A percentile compares a stretch with the other conserved stretches of the same genome.
Conservation (phyloP, 1,284 basidiomycete species). For the Violaceomyces palustris region DNA sequence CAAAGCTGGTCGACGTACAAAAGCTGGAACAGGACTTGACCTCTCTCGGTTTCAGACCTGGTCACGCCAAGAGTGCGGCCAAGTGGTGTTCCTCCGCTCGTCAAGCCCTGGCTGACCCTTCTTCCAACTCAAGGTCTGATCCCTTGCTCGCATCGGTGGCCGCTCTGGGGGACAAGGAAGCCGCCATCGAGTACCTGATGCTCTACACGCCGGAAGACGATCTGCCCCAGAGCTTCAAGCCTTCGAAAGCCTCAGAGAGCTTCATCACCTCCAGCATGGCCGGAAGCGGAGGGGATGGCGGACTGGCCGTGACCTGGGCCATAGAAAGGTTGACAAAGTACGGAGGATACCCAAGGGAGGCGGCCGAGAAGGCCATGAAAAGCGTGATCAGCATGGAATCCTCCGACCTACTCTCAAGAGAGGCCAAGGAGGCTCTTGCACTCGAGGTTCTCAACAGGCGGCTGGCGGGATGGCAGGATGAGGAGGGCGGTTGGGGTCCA, state of each 20-base stretch:
- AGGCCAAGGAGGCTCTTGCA: constrained; percentile 19
- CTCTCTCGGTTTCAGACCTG: constrained; percentile 45
- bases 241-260: constrained; percentile 62
- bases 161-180: constrained; percentile 56
- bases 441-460: constrained; percentile 31
- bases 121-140: constrained; percentile 9
- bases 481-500: constrained; percentile 11
- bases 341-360: constrained; percentile 73
- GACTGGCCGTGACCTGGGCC: constrained; percentile 74
- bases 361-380: constrained; percentile 61
- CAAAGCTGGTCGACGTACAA: too few relatives aligned
- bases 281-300: constrained; percentile 56
- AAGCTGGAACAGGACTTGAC: constrained; percentile 38
- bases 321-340: constrained; percentile 75
- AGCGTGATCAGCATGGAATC: constrained; percentile 7
- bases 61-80: constrained; percentile 39
- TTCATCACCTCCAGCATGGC: constrained; percentile 62
- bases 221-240: constrained; percentile 59
- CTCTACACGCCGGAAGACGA: constrained; percentile 73
- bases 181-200: constrained; percentile 69
- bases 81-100: constrained; percentile 39
- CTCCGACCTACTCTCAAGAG: not conserved
- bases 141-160: constrained; percentile 39
- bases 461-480: constrained; percentile 12
- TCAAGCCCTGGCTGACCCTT: constrained; percentile 10